These are phyloP conservation scores for Orbilia oligospora DNA, from an alignment of 2,329 filamentous ascomycete species.

Conservation along the genomic window DNA sequence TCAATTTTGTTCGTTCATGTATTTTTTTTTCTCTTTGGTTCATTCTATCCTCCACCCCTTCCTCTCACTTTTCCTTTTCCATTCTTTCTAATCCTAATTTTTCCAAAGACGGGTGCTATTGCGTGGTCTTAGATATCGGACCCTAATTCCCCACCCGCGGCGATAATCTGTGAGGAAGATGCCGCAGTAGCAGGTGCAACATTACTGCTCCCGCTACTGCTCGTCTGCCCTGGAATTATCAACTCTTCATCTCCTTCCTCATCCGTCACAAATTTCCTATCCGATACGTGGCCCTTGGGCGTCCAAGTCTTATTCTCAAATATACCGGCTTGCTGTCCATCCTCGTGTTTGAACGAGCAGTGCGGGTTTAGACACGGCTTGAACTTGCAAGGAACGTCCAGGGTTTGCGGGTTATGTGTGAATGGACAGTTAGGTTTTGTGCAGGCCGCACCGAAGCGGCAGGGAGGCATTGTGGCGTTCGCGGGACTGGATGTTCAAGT, in stretches of 20 bases:
- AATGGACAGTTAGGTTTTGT: slow-evolving; percentile 86
- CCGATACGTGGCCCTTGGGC: slow-evolving; percentile 83
- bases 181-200: slow-evolving; percentile 10
- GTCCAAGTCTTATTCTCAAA: slow-evolving; percentile 95
- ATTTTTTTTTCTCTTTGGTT: slow-evolving; percentile 8
- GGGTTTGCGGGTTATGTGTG: slow-evolving; percentile 77
- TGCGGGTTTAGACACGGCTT: slow-evolving; percentile 90
- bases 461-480: slow-evolving; percentile 81
- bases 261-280: slow-evolving; percentile 84
- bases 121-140: slow-evolving; percentile 29
- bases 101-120: not conserved
- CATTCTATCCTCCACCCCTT: slow-evolving; percentile 28
- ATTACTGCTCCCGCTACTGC: slow-evolving; percentile 38
- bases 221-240: slow-evolving; percentile 73
- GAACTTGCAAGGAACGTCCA: slow-evolving; percentile 77
- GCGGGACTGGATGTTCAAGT: slow-evolving; percentile 18
- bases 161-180: slow-evolving; percentile 42
- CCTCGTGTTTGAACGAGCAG: slow-evolving; percentile 90
- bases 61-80: not conserved
- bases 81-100: not conserved
- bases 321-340: slow-evolving; percentile 85
- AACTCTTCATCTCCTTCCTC: slow-evolving; percentile 79
- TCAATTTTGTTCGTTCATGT: slow-evolving; percentile 15
- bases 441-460: slow-evolving; percentile 92
- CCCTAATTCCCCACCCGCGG: slow-evolving; percentile 40